Evolutionary conservation across 345 rosid genomes (phyloP), one percentile per base, ranked within the genome.

Genomic region (Orychophragmus violaceus): DNA sequence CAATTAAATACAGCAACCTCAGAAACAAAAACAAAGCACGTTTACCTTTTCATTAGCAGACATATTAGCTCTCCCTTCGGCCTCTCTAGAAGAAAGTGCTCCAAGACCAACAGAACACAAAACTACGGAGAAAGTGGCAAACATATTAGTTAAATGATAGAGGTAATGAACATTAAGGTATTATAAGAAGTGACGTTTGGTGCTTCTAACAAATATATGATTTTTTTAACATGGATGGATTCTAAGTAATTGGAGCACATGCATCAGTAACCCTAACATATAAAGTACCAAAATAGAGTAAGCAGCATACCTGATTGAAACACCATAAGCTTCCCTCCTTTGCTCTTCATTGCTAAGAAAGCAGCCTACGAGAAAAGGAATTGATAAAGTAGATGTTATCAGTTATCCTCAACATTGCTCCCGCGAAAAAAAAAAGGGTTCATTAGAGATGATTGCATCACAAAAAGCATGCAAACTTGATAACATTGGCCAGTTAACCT

Each of bases 71-170:
- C 98, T 85, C 76, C 97, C 96, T 78, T 88, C 96, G 7, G 96
- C 94, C 76, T 93, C 98, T 80, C 98, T 85, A 32, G 90, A 84
- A 69, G 96, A 85, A 75, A 93, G 97, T 52, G 96, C 93, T 50
- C 97, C 97, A 71, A 90, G 58, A 36, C 98, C 98, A 77, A 81
- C 84, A 11, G 98, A 93, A 45, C 96, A 97, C 81, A 93, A 78
- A 37, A 90, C 98, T 90, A 83, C 46, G 56, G 21, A 45, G 18
- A 41, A 62, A 21, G 73, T 6, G 50, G 51, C 56, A 30, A 72
- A 27, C 14, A 36, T 32, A 37, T 57, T 57, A 55, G 24, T 48
- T 18, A 14, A 49, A 44, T 21, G 66, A 64, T 33, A 41, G 5
- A 54, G 57, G 28, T 37, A 28, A 25, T 41, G 53, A 39, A 42